Evolutionary conservation across 768 basidiomycete species (phyloP).

Genomic region (Suillus alpinus): DNA sequence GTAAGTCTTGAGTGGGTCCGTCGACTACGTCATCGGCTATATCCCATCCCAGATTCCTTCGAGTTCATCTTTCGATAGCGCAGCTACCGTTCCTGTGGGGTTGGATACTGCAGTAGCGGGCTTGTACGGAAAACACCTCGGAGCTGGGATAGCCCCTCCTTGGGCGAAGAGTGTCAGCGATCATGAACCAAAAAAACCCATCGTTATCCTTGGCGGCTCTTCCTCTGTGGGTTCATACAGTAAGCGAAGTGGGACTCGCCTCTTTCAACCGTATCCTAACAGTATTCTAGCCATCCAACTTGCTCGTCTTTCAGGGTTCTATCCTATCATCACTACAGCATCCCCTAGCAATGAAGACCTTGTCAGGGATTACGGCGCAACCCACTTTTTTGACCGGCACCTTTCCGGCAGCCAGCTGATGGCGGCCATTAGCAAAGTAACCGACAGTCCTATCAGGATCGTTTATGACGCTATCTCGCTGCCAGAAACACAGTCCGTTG

Average conservation of each 20-base stretch:
- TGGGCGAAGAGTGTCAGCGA: slow-evolving; percentile 30
- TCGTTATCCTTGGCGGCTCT: slow-evolving; percentile 49
- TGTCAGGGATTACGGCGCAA: slow-evolving; percentile 39
- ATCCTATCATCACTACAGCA: slow-evolving; percentile 41
- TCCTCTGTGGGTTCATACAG: slow-evolving; percentile 48
- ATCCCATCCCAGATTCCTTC: slow-evolving; percentile 39
- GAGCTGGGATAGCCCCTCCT: slow-evolving; percentile 38
- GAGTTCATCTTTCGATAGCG: slow-evolving; percentile 43
- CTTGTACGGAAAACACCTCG: slow-evolving; percentile 39
- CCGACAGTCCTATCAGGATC: slow-evolving; percentile 18
- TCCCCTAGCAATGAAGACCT: slow-evolving; percentile 26
- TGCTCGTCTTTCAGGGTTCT: slow-evolving; percentile 37
- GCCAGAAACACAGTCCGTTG: slow-evolving; percentile 33
- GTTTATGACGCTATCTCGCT: slow-evolving; percentile 32
- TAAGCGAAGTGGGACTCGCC: slow-evolving; percentile 17
- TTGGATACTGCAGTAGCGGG: slow-evolving; percentile 47
- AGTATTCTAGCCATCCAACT: slow-evolving; percentile 35
- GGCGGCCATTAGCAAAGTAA: slow-evolving; percentile 26
- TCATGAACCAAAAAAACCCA: slow-evolving; percentile 40
- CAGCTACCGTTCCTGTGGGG: slow-evolving; percentile 44
- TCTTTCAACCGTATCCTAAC: slow-evolving; percentile 3
- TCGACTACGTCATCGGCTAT: background rate
- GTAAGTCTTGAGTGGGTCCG: slow-evolving; percentile 17
- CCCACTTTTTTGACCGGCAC: slow-evolving; percentile 37
- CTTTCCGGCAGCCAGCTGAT: slow-evolving; percentile 14